phyloP scores from a whole-genome alignment of 2,329 filamentous ascomycete genomes.

The Mollisia scopiformis region DNA sequence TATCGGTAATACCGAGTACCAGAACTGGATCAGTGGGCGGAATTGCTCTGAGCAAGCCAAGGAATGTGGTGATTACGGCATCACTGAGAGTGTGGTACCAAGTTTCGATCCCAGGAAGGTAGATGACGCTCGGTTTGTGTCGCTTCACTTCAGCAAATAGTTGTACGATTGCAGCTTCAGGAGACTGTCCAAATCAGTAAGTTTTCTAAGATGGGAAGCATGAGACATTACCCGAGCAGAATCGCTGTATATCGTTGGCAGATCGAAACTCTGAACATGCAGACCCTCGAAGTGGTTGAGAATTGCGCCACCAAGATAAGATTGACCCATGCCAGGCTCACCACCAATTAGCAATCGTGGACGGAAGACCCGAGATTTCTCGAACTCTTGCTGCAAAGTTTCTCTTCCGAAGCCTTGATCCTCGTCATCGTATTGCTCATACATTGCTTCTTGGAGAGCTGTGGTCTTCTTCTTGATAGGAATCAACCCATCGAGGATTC shows the following conservation, averaged over 20 bases:
- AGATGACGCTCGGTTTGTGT: constrained; percentile 95
- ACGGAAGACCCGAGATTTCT: constrained; percentile 83
- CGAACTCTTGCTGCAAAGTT: constrained; percentile 75
- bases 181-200: constrained; percentile 25
- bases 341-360: constrained; percentile 85
- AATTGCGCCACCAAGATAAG: constrained; percentile 82
- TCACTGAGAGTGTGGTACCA: constrained; percentile 71
- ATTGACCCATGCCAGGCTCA: constrained; percentile 88
- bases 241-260: constrained; percentile 85
- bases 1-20: constrained; percentile 82
- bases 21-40: constrained; percentile 90
- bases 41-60: constrained; percentile 78
- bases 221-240: constrained; percentile 69
- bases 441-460: constrained; percentile 92
- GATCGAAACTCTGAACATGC: constrained; percentile 92
- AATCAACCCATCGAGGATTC: constrained; percentile 73
- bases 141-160: constrained; percentile 91
- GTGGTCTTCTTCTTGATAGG: constrained; percentile 86
- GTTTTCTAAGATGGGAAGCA: background rate
- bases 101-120: constrained; percentile 84
- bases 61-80: constrained; percentile 79
- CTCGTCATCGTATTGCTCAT: constrained; percentile 79
- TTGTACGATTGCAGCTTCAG: constrained; percentile 85
- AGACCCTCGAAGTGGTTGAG: constrained; percentile 91
- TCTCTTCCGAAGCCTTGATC: constrained; percentile 87